Percentiles rank a stretch among this genome's conserved stretches.
Conservation (phyloP, 164 flowering plant genomes). For the Litsea cubeba region DNA sequence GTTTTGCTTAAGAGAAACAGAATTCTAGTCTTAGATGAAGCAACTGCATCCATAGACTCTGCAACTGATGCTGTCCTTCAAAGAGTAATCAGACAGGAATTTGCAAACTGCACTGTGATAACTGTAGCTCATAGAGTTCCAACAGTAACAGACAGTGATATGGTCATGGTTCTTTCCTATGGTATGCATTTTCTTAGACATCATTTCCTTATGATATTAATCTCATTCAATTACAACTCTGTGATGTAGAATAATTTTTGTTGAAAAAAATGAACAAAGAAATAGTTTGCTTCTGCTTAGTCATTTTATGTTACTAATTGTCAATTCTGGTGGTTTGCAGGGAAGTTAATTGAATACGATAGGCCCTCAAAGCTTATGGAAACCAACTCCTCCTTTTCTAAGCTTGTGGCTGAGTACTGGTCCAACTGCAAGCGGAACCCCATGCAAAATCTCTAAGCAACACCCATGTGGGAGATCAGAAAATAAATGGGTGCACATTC, state of each 20-base stretch:
- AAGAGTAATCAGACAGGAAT: conserved; percentile 64
- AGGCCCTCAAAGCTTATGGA: conserved; percentile 65
- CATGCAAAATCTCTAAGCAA: conserved; percentile 16
- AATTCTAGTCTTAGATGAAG: conserved; percentile 83
- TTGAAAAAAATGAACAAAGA: neutral
- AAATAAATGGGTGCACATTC: neutral
- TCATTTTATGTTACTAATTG: neutral
- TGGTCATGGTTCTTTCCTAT: conserved; percentile 84
- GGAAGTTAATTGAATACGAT: conserved; percentile 65
- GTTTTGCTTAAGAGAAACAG: conserved; percentile 62
- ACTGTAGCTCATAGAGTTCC: conserved; percentile 89
- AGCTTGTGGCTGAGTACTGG: conserved; percentile 85
- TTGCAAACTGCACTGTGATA: conserved; percentile 60
- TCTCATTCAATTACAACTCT: neutral
- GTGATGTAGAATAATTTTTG: too few species aligned
- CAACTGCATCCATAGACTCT: conserved; percentile 86
- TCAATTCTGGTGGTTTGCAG: conserved; percentile 20
- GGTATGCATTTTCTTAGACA: conserved; percentile 34
- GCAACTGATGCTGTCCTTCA: conserved; percentile 76
- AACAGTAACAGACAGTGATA: conserved; percentile 80
- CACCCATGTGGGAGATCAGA: neutral
- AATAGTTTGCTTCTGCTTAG: neutral
- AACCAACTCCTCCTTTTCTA: conserved; percentile 55
- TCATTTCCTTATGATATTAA: neutral
- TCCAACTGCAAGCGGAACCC: conserved; percentile 51